Evolutionary conservation across 371 early-diverging fungal genomes (phyloP).

Genomic region (Pancytospora epiphaga): DNA sequence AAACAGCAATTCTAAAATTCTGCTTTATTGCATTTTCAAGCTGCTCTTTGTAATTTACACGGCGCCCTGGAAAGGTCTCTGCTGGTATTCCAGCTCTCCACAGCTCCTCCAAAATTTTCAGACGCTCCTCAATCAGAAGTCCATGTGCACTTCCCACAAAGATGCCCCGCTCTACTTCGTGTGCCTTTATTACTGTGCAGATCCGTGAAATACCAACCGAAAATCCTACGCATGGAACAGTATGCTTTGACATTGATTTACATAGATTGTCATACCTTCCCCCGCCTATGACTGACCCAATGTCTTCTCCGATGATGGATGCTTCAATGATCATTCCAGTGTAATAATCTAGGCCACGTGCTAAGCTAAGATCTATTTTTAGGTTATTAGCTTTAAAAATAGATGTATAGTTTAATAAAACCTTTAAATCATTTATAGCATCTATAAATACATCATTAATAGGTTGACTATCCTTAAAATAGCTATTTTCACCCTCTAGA

Average conservation of each 20-base stretch:
- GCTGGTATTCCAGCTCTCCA: conserved; percentile 76
- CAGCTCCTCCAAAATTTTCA: conserved; percentile 71
- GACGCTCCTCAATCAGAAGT: conserved; percentile 78
- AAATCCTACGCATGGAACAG: conserved; percentile 86
- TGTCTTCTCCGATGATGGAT: conserved; percentile 63
- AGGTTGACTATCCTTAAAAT: conserved; percentile 61
- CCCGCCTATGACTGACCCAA: conserved; percentile 95
- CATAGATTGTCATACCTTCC: conserved; percentile 96
- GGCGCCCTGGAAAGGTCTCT: conserved; percentile 79
- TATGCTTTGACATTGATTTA: conserved; percentile 69
- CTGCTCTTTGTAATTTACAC: conserved; percentile 65
- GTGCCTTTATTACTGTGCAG: conserved; percentile 69
- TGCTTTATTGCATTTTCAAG: conserved; percentile 38
- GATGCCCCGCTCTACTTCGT: conserved; percentile 64
- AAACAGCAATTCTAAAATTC: conserved; percentile 22
- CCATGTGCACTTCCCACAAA: conserved; percentile 75
- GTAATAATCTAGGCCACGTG: conserved; percentile 94
- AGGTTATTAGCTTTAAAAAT: conserved; percentile 67
- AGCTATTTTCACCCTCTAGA: conserved; percentile 61
- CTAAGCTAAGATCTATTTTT: conserved; percentile 82
- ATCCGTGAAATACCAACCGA: conserved; percentile 91
- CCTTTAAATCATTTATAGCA: conserved; percentile 75
- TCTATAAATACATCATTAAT: conserved; percentile 62
- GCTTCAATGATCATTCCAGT: conserved; percentile 98
- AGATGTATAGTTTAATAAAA: conserved; percentile 72